Base-by-base conservation (phyloP, 306 rosid species). In the Mucuna pruriens region DNA sequence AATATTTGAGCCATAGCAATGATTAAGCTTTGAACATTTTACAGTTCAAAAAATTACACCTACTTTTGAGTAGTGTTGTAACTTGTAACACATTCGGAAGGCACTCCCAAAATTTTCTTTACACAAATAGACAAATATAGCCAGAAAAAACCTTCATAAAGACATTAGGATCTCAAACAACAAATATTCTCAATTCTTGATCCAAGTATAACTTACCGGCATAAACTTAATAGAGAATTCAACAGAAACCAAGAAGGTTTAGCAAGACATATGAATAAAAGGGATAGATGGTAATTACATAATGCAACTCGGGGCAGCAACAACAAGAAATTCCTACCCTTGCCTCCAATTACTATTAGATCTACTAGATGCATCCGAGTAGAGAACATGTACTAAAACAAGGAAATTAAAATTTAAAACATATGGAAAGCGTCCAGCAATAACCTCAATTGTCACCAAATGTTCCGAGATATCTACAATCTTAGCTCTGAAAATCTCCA, bases 401-500 rank as follows among this genome's bases (percentile, higher is more conserved):
- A 9, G 70, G 26, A 6, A 13, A 58, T 19, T 75, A 38, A 26
- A 67, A 7, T 15, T 4, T 29, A 51, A 74, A 57, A 31, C 10
- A 66, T 6, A 45, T 55, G 55, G 55, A 69, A 63, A 78, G 31
- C 12, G 63, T 42, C 66, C 48, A 52, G 78, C 19, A 31, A 66
- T 73, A 81, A 92, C 96, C 97, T 93, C 97, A 66, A 90, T 81
- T 15, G 97, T 93, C 65, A 93, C 84, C 0, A 90, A 88, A 65
- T 85, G 68, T 67, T 93, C 96, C 2, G 96, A 88, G 72, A 91
- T 88, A 84, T 93, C 97, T 82, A 93, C 97, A 60, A 93, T 86
- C 80, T 80, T 91, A 22, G 91, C 94, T 81, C 96, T 86, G 82
- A 93, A 93, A 46, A 80, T 88, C 86, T 86, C 93, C 77, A 91